These are phyloP conservation scores for Calonectria honghensis DNA, from an alignment of 2,329 filamentous ascomycete genomes.

Conservation along the genomic window DNA sequence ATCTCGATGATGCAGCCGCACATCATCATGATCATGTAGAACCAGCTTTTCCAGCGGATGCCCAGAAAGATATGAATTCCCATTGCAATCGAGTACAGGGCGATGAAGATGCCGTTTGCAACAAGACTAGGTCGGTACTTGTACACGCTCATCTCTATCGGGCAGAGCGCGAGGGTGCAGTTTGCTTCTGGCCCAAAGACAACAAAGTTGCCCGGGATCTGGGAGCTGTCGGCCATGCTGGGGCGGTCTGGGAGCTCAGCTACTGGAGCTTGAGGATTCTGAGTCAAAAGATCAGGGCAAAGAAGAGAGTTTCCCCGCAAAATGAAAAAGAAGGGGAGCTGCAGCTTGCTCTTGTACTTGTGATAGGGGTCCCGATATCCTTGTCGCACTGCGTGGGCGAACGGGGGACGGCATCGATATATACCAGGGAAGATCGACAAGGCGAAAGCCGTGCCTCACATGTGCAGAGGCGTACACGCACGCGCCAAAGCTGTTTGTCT, in stretches of 20 bases:
- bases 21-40: conserved; percentile 69
- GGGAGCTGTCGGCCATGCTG: conserved; percentile 42
- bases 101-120: conserved; percentile 65
- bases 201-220: conserved; percentile 43
- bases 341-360: background rate
- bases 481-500: background rate
- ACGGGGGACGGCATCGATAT: conserved; percentile 12
- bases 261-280: background rate
- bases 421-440: conserved; percentile 1
- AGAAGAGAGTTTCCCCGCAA: background rate
- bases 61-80: conserved; percentile 64
- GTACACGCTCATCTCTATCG: conserved; percentile 67
- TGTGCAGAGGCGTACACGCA: background rate
- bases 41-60: conserved; percentile 64
- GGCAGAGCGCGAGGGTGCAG: conserved; percentile 70
- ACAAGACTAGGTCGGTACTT: conserved; percentile 67
- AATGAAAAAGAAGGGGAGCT: background rate
- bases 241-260: background rate
- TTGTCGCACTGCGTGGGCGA: background rate
- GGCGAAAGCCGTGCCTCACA: background rate
- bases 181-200: conserved; percentile 68
- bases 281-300: background rate
- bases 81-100: conserved; percentile 68
- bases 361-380: background rate
- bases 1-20: conserved; percentile 74